Evolutionary conservation across 495 filamentous ascomycete genomes (phyloP).

Genomic region (Aspergillus asperescens): DNA sequence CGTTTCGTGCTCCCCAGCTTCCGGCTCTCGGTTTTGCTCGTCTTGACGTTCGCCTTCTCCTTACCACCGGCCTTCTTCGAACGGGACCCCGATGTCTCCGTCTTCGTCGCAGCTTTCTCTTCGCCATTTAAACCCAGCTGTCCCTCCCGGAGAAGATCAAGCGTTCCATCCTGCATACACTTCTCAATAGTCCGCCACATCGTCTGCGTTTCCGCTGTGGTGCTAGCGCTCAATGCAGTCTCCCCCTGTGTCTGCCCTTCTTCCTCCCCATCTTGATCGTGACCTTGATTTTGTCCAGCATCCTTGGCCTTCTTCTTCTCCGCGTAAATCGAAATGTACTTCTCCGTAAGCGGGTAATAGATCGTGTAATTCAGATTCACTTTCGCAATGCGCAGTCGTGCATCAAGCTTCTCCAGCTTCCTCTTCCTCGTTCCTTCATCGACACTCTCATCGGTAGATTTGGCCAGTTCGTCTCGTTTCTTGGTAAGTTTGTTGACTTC

Average conservation of each 20-base stretch:
- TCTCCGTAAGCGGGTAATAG: constrained; percentile 72
- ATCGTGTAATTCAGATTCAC: constrained; percentile 84
- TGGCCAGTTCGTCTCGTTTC: constrained; percentile 41
- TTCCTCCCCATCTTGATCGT: constrained; percentile 14
- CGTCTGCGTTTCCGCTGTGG: constrained; percentile 42
- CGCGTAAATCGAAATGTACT: constrained; percentile 74
- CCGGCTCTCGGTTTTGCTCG: constrained; percentile 10
- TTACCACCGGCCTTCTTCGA: constrained; percentile 9
- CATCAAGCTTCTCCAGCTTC: constrained; percentile 41
- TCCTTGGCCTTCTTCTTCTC: constrained; percentile 28
- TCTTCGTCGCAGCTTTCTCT: background rate
- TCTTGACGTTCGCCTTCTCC: constrained; percentile 13
- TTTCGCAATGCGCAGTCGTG: constrained; percentile 61
- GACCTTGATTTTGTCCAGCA: constrained; percentile 9
- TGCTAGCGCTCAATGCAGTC: background rate
- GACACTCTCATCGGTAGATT: constrained; percentile 9
- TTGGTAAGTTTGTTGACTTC: constrained; percentile 54
- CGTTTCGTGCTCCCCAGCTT: constrained; percentile 15
- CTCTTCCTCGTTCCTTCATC: constrained; percentile 44
- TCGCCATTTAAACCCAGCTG: constrained; percentile 27
- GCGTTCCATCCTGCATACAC: constrained; percentile 59
- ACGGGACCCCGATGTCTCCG: too few species aligned
- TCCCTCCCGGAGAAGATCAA: constrained; percentile 52
- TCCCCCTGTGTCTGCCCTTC: background rate
- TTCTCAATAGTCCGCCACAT: constrained; percentile 68